Evolutionary conservation across 139 green algal species (phyloP).

Genomic region (Chlorella sp.): DNA sequence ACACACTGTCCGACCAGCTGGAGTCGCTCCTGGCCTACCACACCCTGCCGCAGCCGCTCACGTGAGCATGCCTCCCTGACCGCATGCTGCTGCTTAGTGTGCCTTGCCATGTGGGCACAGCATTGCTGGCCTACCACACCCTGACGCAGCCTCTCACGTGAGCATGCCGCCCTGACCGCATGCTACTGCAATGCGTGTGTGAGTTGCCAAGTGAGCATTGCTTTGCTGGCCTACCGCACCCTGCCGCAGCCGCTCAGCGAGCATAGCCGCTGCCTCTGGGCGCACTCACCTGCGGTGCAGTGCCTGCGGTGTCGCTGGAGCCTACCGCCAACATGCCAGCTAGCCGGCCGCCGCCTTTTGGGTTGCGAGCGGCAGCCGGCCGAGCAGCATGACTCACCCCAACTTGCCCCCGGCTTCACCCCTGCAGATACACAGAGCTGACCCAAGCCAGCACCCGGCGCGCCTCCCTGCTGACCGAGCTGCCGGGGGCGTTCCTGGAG

Average conservation of each 20-base stretch:
- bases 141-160: background rate
- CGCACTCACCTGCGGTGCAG: too few relatives aligned
- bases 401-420: too few relatives aligned
- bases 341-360: too few relatives aligned
- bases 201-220: background rate
- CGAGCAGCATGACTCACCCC: too few relatives aligned
- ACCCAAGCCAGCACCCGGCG: background rate
- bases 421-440: conserved; percentile 12
- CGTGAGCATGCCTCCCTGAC: background rate
- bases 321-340: too few relatives aligned
- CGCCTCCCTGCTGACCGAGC: background rate
- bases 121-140: background rate
- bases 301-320: too few relatives aligned
- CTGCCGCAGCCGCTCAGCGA: background rate
- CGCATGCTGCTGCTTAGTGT: background rate
- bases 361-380: too few relatives aligned
- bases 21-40: conserved; percentile 22
- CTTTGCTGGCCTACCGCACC: background rate
- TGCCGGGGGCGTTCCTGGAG: background rate
- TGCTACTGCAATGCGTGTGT: background rate
- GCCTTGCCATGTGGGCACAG: background rate
- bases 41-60: conserved; percentile 13
- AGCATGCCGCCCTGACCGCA: background rate
- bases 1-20: background rate
- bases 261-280: too few relatives aligned